Evolutionary conservation across 352 stramenopile genomes (phyloP), one percentile per base, ranked within the genome.

Genomic region (Globisporangium orthogonon): DNA sequence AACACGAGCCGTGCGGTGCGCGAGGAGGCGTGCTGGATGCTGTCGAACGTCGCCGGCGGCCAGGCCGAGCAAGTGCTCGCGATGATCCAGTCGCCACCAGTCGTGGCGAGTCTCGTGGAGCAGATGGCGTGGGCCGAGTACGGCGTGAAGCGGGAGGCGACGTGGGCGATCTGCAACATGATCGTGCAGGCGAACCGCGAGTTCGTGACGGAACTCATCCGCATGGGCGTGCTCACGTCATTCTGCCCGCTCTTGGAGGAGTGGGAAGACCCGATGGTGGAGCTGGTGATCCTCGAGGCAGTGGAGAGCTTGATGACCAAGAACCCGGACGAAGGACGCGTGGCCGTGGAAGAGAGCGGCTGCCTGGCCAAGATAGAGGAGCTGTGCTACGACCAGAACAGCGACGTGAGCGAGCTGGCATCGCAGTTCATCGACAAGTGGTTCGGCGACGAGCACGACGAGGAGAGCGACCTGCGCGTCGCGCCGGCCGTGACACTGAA

Each of bases 41-140:
- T 94, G 7, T 91, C 82, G 5, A 91, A 94, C 57, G 90, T 94
- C 62, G 82, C 84, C 7, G 82, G 81, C 13, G 79, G 84, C 0
- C 79, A 90, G 28, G 73, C 73, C 5, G 78, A 89, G 43, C 84
- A 91, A 29, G 84, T 92, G 51, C 63, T 79, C 18, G 78, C 82
- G 11, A 81, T 94, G 73, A 83, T 92, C 55, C 72, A 89, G 18
- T 68, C 79, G 6, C 74, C 84, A 1, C 76, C 76, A 2, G 84
- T 94, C 7, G 71, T 94, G 0, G 51, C 66, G 0, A 73, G 73
- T 0, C 60, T 94, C 18, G 62, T 94, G 45, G 84, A 94, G 62
- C 84, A 94, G 57, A 86, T 94, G 71, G 72, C 81, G n/a, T 94
- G 84, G 84, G 84, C 84, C 9, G 84, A 94, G 60, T 92, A 91